A percentile compares a stretch with the other conserved stretches of the same genome.
Evolutionary conservation across 306 rosid species (phyloP).

Genomic region (Purshia tridentata): DNA sequence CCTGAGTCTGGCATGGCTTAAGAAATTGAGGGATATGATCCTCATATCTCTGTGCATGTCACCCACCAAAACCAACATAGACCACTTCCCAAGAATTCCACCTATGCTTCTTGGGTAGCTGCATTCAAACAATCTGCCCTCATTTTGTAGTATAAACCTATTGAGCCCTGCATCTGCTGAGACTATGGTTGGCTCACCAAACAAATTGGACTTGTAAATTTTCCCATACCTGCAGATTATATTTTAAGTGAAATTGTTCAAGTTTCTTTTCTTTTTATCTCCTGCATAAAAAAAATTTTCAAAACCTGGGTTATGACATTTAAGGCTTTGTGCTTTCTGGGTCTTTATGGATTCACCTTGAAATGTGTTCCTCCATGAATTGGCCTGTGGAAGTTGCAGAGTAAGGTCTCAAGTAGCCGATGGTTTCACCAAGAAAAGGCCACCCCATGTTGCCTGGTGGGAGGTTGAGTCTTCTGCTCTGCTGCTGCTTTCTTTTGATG

Average conservation of each 20-base stretch:
- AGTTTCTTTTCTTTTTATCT: neutral
- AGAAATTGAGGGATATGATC: slow-evolving; percentile 72
- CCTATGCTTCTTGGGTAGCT: slow-evolving; percentile 97
- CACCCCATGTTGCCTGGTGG: slow-evolving; percentile 96
- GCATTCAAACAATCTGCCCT: slow-evolving; percentile 87
- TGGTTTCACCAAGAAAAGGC: slow-evolving; percentile 89
- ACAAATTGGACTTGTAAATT: slow-evolving; percentile 82
- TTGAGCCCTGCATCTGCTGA: slow-evolving; percentile 93
- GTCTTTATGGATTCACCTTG: slow-evolving; percentile 44
- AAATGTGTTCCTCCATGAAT: slow-evolving; percentile 81
- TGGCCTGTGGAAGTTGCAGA: slow-evolving; percentile 73
- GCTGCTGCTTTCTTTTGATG: slow-evolving; percentile 45
- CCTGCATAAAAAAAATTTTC: neutral
- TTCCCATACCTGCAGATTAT: slow-evolving; percentile 64
- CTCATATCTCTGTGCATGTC: slow-evolving; percentile 99
- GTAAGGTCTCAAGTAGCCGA: slow-evolving; percentile 77
- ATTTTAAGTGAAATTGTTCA: neutral
- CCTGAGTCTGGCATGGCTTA: slow-evolving; percentile 78
- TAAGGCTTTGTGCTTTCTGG: neutral
- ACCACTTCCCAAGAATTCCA: slow-evolving; percentile 98
- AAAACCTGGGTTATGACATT: slow-evolving; percentile 13
- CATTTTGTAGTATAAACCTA: slow-evolving; percentile 83
- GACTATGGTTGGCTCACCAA: slow-evolving; percentile 87
- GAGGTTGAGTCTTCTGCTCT: slow-evolving; percentile 49
- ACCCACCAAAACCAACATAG: slow-evolving; percentile 95